Base-by-base conservation (phyloP, 169 alveolate species). In the Eimeria mitis region DNA sequence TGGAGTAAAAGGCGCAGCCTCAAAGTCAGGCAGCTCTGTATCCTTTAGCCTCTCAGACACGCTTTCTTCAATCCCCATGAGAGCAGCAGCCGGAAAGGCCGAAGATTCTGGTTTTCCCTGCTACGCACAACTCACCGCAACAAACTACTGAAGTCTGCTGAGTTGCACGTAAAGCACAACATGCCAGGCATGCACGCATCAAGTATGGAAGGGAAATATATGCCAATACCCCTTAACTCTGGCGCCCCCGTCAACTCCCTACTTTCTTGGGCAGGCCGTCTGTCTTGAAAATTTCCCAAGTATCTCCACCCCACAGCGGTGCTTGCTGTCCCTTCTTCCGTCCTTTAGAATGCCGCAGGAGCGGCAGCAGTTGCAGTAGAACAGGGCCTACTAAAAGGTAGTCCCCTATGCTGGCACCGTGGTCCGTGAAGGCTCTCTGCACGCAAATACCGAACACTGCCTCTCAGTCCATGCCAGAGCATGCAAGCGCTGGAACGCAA, bases 331-430 rank as follows among this genome's bases (percentile, higher is more conserved):
- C n/a, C 42, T 42, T 49, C 47, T 87, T 59, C n/a, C 92, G 25
- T 16, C 65, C 63, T 44, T 23, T 87, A 42, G 19, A 31, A 25
- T 42, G 65, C 19, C 92, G 65, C 68, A 63, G 83, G 40, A 87
- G 61, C 31, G 92, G 92, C 40, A 87, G 83, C 92, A 87, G 44
- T 83, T 87, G 92, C 92, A 87, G 92, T 54, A 87, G 42, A n/a
- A 87, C 92, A 47, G 92, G 81, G 81, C 92, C 92, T 40, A 87
- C 92, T 44, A 63, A 4, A 23, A 87, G 92, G 81, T 87, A 87
- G 81, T 87, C 92, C 56, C 92, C 92, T 37, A 87, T 71, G n/a
- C 11, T 63, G 49, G 92, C 92, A 5, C 68, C 61, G 81, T 59
- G 21, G 23, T 87, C 92, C 21, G 63, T 63, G 65, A 40, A 87